Evolutionary conservation across 1,284 basidiomycete genomes (phyloP).

Genomic region (Microbotryomycetes sp.): DNA sequence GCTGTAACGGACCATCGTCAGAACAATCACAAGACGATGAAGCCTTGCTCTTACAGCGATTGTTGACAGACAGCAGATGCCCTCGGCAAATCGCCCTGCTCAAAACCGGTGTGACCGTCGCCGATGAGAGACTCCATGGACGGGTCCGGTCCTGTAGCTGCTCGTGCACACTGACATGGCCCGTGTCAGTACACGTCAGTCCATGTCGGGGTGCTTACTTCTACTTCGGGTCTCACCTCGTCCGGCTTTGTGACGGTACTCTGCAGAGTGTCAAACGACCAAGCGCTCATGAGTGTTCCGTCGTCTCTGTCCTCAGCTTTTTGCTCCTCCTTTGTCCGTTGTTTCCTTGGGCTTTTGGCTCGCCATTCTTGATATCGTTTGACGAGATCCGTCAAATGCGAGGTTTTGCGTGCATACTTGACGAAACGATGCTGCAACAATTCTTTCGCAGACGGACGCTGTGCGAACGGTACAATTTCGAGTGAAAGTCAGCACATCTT

Average conservation of each 20-base stretch:
- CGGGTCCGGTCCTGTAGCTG: conserved; percentile 3
- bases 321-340: not conserved
- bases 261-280: conserved; percentile 90
- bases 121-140: conserved; percentile 25
- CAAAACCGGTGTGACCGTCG: conserved; percentile 6
- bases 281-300: conserved; percentile 71
- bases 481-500: too few relatives aligned
- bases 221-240: conserved; percentile 51
- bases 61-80: not conserved
- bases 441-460: conserved; percentile 86
- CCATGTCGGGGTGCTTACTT: conserved; percentile 13
- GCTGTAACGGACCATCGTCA: not conserved
- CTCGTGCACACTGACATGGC: not conserved
- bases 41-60: conserved; percentile 18
- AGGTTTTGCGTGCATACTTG: conserved; percentile 65
- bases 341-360: conserved; percentile 8
- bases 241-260: too few relatives aligned
- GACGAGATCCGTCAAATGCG: conserved; percentile 74
- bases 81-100: not conserved
- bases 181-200: not conserved
- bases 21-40: not conserved
- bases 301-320: conserved; percentile 12
- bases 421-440: conserved; percentile 90
- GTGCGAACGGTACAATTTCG: conserved; percentile 35
- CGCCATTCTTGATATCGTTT: conserved; percentile 46